Percentiles rank a stretch among this genome's conserved stretches.
Evolutionary conservation across 2,329 filamentous ascomycete species (phyloP).

Genomic region (Pleoardoris graminearum): DNA sequence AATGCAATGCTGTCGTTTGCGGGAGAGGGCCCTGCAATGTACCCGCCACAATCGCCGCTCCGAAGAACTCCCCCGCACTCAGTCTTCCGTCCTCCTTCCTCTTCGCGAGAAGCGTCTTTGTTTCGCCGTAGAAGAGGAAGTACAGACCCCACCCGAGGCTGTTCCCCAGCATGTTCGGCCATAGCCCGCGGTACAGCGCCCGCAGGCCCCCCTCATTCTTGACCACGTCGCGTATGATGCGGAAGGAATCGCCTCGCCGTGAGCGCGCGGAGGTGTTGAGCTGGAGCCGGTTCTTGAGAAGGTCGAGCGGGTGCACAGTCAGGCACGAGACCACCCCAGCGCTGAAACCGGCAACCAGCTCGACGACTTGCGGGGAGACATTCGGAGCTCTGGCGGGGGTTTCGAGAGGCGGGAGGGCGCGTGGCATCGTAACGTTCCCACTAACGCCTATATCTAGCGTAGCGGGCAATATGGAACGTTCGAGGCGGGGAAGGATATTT

Average conservation of each 20-base stretch:
- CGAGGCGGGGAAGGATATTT: too few species aligned
- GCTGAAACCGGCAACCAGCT: conserved; percentile 86
- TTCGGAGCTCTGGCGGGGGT: conserved; percentile 43
- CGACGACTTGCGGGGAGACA: conserved; percentile 71
- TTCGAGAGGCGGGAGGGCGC: conserved; percentile 55
- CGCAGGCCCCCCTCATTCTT: conserved; percentile 60
- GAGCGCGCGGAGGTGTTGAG: conserved; percentile 50
- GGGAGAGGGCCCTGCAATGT: too few species aligned
- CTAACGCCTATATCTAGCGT: too few species aligned
- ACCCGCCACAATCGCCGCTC: conserved; percentile 69
- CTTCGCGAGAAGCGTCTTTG: conserved; percentile 58
- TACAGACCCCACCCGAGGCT: conserved; percentile 89
- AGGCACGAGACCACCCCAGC: conserved; percentile 87
- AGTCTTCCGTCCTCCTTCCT: conserved; percentile 52
- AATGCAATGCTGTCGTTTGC: too few species aligned
- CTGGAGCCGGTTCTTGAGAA: conserved; percentile 95
- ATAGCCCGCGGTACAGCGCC: conserved; percentile 85
- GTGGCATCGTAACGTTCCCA: conserved; percentile 53
- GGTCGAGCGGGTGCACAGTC: conserved; percentile 87
- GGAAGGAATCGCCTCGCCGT: conserved; percentile 57
- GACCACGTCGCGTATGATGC: conserved; percentile 57
- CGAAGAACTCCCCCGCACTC: conserved; percentile 74
- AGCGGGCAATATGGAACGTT: too few species aligned
- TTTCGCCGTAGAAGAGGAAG: conserved; percentile 73
- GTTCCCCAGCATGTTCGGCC: conserved; percentile 89